Evolutionary conservation across 805 yeast genomes (phyloP), one percentile per base, ranked within the genome.

Genomic region (Alloascoidea africana): DNA sequence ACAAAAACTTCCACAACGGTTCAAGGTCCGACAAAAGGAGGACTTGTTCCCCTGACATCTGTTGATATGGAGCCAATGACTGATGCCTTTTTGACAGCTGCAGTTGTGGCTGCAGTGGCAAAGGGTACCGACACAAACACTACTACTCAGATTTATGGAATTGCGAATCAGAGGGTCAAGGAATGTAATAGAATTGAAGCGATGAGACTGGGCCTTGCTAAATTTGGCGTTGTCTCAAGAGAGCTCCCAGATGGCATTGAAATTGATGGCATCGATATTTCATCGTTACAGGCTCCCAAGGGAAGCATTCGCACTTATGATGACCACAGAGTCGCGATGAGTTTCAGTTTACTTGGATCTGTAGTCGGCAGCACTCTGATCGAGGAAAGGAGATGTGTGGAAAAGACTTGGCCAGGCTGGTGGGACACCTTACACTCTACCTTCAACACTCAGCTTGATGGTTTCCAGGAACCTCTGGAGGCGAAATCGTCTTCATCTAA

Each of bases 31-130:
- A 64, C 80, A 14, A 59, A 59, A 30, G 93, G 93, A 13, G 42
- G 57, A 0, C 65, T 91, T 45, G 70, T 66, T 49, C 83, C 94
- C 4, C 63, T 91, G 44, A 63, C 74, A 8, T 70, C 65, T 43
- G 79, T 91, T 40, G 96, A 91, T 54, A 91, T 91, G 98, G 98
- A 91, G 60, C 97, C 98, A 39, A 91, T 91, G 98, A 91, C 98
- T 0, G 98, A 91, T 59, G 98, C 98, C 0, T 91, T 91, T 55
- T 65, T 91, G 50, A 91, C 98, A 13, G 98, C 98, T 0, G 73
- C 93, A 38, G 96, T 91, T 8, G 93, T 86, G 14, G 98, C 97
- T 23, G 96, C 98, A n/a, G 70, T 82, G 33, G 63, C 65, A 40
- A 63, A 63, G 43, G 64, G 68, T 8, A 63, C 58, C 33, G 62